These are phyloP conservation scores for Colletotrichum sp. DNA, from an alignment of 2,329 filamentous ascomycete genomes.

Conservation along the genomic window DNA sequence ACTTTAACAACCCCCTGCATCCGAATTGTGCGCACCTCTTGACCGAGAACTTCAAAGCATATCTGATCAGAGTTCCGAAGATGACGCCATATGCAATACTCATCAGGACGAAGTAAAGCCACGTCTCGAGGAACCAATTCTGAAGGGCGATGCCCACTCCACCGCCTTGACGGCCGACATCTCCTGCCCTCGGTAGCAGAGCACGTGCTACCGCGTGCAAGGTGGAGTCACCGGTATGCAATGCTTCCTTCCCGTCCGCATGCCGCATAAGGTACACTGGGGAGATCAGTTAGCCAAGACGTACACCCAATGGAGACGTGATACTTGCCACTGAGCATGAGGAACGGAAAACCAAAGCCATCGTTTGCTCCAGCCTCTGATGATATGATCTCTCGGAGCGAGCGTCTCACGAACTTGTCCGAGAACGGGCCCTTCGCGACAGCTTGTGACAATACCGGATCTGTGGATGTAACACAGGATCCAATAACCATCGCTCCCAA, in stretches of 20 bases:
- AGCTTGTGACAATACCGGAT: slow-evolving; percentile 66
- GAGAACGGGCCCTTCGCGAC: slow-evolving; percentile 68
- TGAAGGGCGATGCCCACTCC: slow-evolving; percentile 56
- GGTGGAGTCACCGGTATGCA: neutral
- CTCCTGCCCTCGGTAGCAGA: slow-evolving; percentile 26
- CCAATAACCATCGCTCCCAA: slow-evolving; percentile 62
- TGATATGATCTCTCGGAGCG: slow-evolving; percentile 65
- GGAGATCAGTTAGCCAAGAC: neutral
- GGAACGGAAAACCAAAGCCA: slow-evolving; percentile 66
- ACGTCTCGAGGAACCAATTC: slow-evolving; percentile 65
- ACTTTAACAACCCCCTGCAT: too few relatives aligned
- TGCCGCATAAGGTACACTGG: slow-evolving; percentile 61
- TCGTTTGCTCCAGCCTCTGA: slow-evolving; percentile 68
- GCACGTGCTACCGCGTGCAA: neutral
- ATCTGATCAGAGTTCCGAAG: slow-evolving; percentile 52
- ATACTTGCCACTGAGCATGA: slow-evolving; percentile 51
- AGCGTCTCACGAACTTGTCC: slow-evolving; percentile 63
- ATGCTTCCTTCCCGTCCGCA: slow-evolving; percentile 40
- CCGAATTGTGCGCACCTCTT: slow-evolving; percentile 26
- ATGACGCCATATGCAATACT: slow-evolving; percentile 57
- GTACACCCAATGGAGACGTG: neutral
- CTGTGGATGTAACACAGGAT: slow-evolving; percentile 66
- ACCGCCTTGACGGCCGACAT: slow-evolving; percentile 56
- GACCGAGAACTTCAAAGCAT: slow-evolving; percentile 49
- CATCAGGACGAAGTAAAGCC: slow-evolving; percentile 63